Evolutionary conservation across 345 rosid species (phyloP).

Genomic region (Populus simonii): DNA sequence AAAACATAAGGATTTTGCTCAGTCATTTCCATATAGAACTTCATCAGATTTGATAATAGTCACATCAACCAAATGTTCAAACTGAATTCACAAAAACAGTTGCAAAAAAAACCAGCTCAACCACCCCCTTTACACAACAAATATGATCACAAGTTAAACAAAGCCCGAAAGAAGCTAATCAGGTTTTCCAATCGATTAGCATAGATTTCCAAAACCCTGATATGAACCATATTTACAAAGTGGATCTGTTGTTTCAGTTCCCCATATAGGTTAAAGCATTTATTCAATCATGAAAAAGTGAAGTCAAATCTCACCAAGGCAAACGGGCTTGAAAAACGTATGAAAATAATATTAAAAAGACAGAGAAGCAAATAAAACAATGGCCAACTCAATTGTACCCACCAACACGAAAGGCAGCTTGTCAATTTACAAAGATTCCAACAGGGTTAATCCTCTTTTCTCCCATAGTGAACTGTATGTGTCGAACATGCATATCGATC

Average conservation of each 20-base stretch:
- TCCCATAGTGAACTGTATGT: not conserved
- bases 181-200: not conserved
- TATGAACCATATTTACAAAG: not conserved
- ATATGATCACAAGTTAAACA: not conserved
- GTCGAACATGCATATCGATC: not conserved
- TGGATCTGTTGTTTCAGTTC: slow-evolving; percentile 9
- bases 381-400: slow-evolving; percentile 2
- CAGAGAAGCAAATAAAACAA: not conserved
- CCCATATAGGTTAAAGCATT: not conserved
- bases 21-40: not conserved
- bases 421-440: slow-evolving; percentile 1
- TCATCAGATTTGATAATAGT: not conserved
- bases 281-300: slow-evolving; percentile 6
- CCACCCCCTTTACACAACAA: not conserved
- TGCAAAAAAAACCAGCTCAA: not conserved
- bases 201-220: not conserved
- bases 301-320: not conserved
- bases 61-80: not conserved
- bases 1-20: not conserved
- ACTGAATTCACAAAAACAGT: not conserved
- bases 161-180: not conserved
- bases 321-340: not conserved
- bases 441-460: not conserved
- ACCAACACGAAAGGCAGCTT: not conserved
- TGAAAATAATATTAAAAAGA: not conserved